Conservation (phyloP, 2,329 filamentous ascomycete genomes). For the Diaporthe sp. region DNA sequence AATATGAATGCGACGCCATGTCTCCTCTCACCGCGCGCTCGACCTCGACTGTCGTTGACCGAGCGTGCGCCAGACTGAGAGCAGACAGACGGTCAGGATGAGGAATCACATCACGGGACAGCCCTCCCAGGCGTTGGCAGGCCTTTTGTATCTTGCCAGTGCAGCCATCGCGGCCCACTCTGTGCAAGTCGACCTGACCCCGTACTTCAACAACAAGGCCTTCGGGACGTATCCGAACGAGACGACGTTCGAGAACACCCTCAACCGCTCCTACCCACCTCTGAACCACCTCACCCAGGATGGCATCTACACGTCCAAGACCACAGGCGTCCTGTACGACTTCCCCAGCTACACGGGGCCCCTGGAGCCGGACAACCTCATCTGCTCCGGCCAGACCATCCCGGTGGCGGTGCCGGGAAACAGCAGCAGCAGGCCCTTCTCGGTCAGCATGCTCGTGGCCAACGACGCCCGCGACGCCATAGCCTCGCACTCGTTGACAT, state of each 20-base stretch:
- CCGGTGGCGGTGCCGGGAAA: slow-evolving; percentile 45
- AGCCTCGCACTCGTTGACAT: slow-evolving; percentile 57
- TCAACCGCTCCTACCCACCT: slow-evolving; percentile 58
- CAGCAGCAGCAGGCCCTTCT: slow-evolving; percentile 42
- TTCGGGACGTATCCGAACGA: slow-evolving; percentile 61
- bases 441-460: slow-evolving; percentile 58
- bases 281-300: slow-evolving; percentile 45
- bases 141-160: slow-evolving; percentile 24
- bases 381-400: slow-evolving; percentile 58
- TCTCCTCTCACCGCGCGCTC: background rate
- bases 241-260: slow-evolving; percentile 58
- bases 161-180: slow-evolving; percentile 43
- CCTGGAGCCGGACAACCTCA: slow-evolving; percentile 57
- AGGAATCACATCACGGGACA: background rate
- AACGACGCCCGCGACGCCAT: slow-evolving; percentile 57
- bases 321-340: slow-evolving; percentile 57
- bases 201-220: slow-evolving; percentile 62
- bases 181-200: slow-evolving; percentile 50
- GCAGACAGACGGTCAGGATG: slow-evolving; percentile 8
- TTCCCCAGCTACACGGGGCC: slow-evolving; percentile 58
- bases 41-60: background rate
- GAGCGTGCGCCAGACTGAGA: background rate
- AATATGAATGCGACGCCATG: slow-evolving; percentile 34
- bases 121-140: background rate
- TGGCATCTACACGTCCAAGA: slow-evolving; percentile 53